phyloP scores from a whole-genome alignment of 495 filamentous ascomycete genomes.

The Neurospora sp. region DNA sequence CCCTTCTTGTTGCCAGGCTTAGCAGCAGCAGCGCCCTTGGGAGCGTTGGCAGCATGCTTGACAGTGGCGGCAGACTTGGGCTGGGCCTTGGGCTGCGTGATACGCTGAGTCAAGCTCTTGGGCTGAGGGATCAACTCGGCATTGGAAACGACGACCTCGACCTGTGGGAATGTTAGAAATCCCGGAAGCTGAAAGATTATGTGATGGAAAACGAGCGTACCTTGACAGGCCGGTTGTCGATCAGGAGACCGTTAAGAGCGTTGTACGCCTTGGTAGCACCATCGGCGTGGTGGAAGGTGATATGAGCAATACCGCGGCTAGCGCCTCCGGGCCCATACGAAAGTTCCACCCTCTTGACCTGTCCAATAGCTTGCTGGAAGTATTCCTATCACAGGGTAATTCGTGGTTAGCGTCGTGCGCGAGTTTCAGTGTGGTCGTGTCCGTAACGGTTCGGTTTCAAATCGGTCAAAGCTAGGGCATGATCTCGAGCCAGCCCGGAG shows the following conservation, averaged over 20 bases:
- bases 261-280: slow-evolving; percentile 72
- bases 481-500: slow-evolving; percentile 4
- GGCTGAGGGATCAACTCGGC: slow-evolving; percentile 51
- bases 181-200: neutral
- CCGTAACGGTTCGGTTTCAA: slow-evolving; percentile 1
- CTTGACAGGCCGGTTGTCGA: slow-evolving; percentile 87
- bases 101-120: slow-evolving; percentile 77
- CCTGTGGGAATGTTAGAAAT: slow-evolving; percentile 35
- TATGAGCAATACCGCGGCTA: slow-evolving; percentile 74
- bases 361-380: slow-evolving; percentile 77
- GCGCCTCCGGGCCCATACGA: slow-evolving; percentile 85
- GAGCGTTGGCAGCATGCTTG: slow-evolving; percentile 38
- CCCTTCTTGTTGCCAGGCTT: slow-evolving; percentile 42
- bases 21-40: slow-evolving; percentile 33
- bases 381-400: slow-evolving; percentile 69
- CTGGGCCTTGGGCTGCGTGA: slow-evolving; percentile 67
- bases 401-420: slow-evolving; percentile 26
- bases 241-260: slow-evolving; percentile 73
- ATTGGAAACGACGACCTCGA: slow-evolving; percentile 80
- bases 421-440: neutral
- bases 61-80: slow-evolving; percentile 73
- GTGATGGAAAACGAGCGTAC: slow-evolving; percentile 31
- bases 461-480: neutral
- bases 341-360: slow-evolving; percentile 77
- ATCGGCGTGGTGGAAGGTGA: slow-evolving; percentile 60